Conservation (phyloP, 202 grass and related monocot genomes). For the Carex sylvatica region DNA sequence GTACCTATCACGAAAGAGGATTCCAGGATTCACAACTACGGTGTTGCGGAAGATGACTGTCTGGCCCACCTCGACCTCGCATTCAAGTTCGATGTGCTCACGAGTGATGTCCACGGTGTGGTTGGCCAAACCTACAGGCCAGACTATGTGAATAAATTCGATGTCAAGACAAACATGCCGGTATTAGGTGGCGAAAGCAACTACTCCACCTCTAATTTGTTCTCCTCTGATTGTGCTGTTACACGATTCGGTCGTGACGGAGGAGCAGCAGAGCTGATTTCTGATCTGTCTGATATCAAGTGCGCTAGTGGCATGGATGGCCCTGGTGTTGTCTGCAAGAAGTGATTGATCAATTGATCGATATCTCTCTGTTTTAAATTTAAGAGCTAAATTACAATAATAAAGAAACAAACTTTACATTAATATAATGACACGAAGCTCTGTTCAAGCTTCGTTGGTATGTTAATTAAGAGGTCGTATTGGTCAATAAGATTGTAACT, state of each 20-base stretch:
- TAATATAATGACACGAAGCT: background rate
- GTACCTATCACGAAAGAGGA: constrained; percentile 71
- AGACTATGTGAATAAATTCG: constrained; percentile 66
- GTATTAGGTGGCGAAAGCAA: constrained; percentile 47
- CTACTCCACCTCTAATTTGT: constrained; percentile 40
- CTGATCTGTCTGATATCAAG: constrained; percentile 12
- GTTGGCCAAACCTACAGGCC: constrained; percentile 70
- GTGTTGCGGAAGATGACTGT: constrained; percentile 39
- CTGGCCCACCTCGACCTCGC: constrained; percentile 69
- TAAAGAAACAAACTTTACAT: background rate
- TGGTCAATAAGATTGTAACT: no score
- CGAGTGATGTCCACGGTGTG: constrained; percentile 61
- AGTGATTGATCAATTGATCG: background rate
- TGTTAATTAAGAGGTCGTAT: no score
- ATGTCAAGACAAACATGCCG: constrained; percentile 51
- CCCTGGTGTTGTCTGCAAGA: constrained; percentile 25
- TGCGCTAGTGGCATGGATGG: constrained; percentile 28
- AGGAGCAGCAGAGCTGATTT: background rate
- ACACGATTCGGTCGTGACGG: constrained; percentile 32
- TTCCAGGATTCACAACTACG: constrained; percentile 48
- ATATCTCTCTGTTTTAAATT: no score
- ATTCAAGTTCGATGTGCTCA: constrained; percentile 60
- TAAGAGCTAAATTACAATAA: background rate
- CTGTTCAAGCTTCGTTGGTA: background rate
- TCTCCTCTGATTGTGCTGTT: constrained; percentile 49